Conservation (phyloP, 371 early-diverging fungal species). For the Mortierella sp. region DNA sequence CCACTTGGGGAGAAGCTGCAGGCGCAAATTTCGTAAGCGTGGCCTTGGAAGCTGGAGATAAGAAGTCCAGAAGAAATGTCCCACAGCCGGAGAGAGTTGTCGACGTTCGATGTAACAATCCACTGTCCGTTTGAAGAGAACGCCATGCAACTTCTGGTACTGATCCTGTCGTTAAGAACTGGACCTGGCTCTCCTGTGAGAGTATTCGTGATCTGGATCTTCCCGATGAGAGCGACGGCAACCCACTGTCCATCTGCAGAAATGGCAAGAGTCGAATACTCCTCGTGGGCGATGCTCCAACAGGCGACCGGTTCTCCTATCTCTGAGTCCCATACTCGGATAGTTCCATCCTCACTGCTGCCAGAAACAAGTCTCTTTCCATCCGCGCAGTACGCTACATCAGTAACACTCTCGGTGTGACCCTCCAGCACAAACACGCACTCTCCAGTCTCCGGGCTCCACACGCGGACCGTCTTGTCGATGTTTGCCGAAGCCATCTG, state of each 20-base stretch:
- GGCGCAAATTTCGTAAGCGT: too few relatives aligned
- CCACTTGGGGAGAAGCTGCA: too few relatives aligned
- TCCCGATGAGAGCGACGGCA: background rate
- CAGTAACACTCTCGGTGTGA: background rate
- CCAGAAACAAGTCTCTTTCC: background rate
- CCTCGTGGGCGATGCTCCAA: too few relatives aligned
- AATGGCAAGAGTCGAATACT: background rate
- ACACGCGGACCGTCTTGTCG: background rate
- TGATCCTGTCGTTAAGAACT: background rate
- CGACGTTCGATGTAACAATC: background rate
- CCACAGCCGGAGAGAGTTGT: background rate
- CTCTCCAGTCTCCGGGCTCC: background rate
- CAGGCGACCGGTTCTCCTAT: background rate
- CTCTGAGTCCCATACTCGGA: conserved; percentile 7
- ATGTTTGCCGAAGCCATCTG: background rate
- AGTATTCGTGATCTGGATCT: background rate
- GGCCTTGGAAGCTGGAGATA: background rate
- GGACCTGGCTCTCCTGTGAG: background rate
- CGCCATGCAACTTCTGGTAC: background rate
- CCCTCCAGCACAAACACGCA: background rate
- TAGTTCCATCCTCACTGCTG: background rate
- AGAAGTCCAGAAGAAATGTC: background rate
- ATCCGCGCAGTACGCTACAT: background rate
- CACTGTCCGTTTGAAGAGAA: background rate
- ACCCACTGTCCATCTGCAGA: background rate